Evolutionary conservation across 2,329 filamentous ascomycete species (phyloP).

Genomic region (Penicillium sp.): DNA sequence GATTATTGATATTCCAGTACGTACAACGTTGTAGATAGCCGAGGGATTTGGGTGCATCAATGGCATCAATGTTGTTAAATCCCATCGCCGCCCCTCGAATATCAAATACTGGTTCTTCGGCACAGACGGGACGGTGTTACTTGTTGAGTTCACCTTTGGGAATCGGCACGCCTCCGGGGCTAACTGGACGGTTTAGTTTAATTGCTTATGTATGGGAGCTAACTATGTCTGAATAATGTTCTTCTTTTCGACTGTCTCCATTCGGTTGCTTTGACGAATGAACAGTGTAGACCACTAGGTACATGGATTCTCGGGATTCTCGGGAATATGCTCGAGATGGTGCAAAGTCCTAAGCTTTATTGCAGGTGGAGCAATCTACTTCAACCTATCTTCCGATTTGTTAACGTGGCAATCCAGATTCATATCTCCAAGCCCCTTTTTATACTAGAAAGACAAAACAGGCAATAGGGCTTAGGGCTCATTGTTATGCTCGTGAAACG

Average conservation of each 20-base stretch:
- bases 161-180: conserved; percentile 10
- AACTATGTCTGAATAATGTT: neutral
- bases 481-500: neutral
- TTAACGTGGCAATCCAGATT: neutral
- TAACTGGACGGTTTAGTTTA: neutral
- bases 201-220: neutral
- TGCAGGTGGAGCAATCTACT: neutral
- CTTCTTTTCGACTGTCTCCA: neutral
- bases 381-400: neutral
- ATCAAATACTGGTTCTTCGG: neutral
- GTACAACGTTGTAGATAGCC: neutral
- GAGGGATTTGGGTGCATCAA: neutral
- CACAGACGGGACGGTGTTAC: conserved; percentile 1
- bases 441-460: neutral
- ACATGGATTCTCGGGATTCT: neutral
- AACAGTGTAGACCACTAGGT: neutral
- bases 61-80: neutral
- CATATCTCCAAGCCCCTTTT: neutral
- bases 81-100: neutral
- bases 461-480: conserved; percentile 24
- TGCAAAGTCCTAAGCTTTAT: neutral
- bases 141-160: conserved; percentile 4
- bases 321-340: neutral
- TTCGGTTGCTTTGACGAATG: neutral
- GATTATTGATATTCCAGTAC: neutral